A percentile compares a stretch with the other conserved stretches of the same genome.
phyloP scores from a whole-genome alignment of 2,329 filamentous ascomycete species.

The Coniella vitis region DNA sequence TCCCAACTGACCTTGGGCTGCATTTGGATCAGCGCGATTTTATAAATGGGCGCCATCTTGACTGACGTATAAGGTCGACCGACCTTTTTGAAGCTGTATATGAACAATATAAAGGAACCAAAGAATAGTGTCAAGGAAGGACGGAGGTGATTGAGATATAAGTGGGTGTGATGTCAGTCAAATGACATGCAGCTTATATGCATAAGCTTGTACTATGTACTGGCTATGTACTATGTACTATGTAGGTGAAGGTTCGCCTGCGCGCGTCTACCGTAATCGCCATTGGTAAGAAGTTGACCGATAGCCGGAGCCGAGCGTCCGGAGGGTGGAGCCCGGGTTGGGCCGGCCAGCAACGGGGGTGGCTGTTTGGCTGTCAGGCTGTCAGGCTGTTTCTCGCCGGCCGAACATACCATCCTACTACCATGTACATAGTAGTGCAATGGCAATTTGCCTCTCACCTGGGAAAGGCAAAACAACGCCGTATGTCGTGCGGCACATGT shows the following conservation, averaged over 20 bases:
- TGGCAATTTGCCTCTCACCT: too few species aligned
- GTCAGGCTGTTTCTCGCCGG: not conserved
- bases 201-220: not conserved
- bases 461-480: too few species aligned
- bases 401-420: too few species aligned
- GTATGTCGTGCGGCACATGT: not conserved
- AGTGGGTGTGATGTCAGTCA: too few species aligned
- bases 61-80: slow-evolving; percentile 7
- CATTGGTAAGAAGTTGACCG: not conserved
- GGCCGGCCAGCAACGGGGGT: not conserved
- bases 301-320: slow-evolving; percentile 10
- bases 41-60: slow-evolving; percentile 34
- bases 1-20: slow-evolving; percentile 31
- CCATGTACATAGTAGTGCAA: too few species aligned
- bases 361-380: not conserved
- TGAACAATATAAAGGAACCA: too few species aligned
- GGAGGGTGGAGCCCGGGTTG: slow-evolving; percentile 1
- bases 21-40: slow-evolving; percentile 41
- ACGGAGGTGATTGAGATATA: too few species aligned
- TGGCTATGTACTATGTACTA: not conserved
- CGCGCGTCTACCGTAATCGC: not conserved
- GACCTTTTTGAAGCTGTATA: too few species aligned
- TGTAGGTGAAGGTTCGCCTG: not conserved
- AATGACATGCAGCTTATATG: not conserved
- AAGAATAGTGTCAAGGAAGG: not conserved